Evolutionary conservation across 306 rosid species (phyloP).

Genomic region (Fragaria ananassa): DNA sequence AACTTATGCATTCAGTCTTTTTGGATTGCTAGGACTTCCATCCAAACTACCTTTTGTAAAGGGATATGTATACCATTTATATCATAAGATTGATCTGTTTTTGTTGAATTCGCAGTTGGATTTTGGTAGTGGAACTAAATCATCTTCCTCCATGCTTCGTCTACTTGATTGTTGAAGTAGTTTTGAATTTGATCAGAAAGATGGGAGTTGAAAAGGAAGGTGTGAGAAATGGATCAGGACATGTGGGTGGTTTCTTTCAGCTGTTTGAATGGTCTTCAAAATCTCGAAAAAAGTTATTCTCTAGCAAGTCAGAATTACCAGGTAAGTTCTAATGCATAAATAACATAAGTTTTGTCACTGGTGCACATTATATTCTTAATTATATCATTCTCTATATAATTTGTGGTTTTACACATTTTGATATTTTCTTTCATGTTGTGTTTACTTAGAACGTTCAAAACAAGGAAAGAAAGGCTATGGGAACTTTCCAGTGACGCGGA

Average conservation of each 20-base stretch:
- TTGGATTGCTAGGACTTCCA: neutral
- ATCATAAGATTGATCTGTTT: neutral
- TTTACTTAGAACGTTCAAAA: conserved; percentile 43
- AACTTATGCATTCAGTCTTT: neutral
- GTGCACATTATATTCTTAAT: conserved; percentile 5
- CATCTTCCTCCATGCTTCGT: conserved; percentile 17
- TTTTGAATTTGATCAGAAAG: conserved; percentile 32
- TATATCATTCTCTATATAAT: conserved; percentile 6
- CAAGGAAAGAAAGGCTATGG: conserved; percentile 50
- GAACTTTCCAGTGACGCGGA: conserved; percentile 42
- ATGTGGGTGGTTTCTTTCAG: conserved; percentile 78
- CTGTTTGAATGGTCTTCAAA: conserved; percentile 91
- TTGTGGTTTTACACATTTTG: conserved; percentile 19
- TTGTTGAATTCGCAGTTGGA: conserved; percentile 30
- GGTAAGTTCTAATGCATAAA: conserved; percentile 36
- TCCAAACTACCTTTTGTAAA: neutral
- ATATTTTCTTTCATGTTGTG: neutral
- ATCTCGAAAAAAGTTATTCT: conserved; percentile 78
- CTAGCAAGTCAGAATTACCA: conserved; percentile 56
- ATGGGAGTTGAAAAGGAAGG: conserved; percentile 86
- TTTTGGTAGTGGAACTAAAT: conserved; percentile 20
- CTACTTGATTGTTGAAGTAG: conserved; percentile 30
- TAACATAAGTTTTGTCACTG: neutral
- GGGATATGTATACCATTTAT: neutral
- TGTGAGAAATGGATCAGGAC: conserved; percentile 54